A percentile compares a stretch with the other conserved stretches of the same genome.
phyloP scores from a whole-genome alignment of 1,284 basidiomycete species.

The Ustilago nuda region DNA sequence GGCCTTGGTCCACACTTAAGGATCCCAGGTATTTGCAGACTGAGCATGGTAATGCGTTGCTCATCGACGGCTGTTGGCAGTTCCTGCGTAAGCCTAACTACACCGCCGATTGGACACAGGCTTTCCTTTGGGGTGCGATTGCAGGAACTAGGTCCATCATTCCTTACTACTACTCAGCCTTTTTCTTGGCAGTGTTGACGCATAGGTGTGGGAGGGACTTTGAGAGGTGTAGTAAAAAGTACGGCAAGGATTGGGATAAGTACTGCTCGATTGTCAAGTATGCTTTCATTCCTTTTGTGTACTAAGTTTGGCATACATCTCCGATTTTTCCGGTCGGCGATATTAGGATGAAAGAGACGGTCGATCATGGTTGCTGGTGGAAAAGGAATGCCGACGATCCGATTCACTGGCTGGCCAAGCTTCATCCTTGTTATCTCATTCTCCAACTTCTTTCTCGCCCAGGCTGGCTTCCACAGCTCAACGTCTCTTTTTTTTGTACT shows the following conservation, averaged over 20 bases:
- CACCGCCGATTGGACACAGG: conserved; percentile 79
- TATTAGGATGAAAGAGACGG: not conserved
- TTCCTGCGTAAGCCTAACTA: conserved; percentile 72
- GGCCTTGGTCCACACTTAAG: conserved; percentile 85
- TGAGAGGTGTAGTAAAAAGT: conserved; percentile 84
- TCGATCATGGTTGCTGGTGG: not conserved
- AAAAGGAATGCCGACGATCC: not conserved
- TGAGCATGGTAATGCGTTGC: conserved; percentile 88
- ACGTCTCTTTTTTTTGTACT: not conserved
- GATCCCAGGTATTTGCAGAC: conserved; percentile 94
- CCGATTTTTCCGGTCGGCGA: not conserved
- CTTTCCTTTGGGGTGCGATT: conserved; percentile 88
- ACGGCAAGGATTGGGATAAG: conserved; percentile 65
- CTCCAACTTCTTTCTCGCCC: not conserved
- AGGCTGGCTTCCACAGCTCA: not conserved
- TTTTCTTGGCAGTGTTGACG: conserved; percentile 65
- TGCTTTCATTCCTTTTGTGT: conserved; percentile 82
- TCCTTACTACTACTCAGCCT: conserved; percentile 81
- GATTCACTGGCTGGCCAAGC: not conserved
- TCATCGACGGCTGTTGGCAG: conserved; percentile 89
- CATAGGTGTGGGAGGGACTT: conserved; percentile 64
- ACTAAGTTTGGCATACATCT: conserved; percentile 63
- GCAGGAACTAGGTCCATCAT: conserved; percentile 86
- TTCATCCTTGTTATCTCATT: not conserved
- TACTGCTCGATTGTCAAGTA: conserved; percentile 77